phyloP scores from a whole-genome alignment of 1,284 basidiomycete species.

The Ceratobasidium sp. region DNA sequence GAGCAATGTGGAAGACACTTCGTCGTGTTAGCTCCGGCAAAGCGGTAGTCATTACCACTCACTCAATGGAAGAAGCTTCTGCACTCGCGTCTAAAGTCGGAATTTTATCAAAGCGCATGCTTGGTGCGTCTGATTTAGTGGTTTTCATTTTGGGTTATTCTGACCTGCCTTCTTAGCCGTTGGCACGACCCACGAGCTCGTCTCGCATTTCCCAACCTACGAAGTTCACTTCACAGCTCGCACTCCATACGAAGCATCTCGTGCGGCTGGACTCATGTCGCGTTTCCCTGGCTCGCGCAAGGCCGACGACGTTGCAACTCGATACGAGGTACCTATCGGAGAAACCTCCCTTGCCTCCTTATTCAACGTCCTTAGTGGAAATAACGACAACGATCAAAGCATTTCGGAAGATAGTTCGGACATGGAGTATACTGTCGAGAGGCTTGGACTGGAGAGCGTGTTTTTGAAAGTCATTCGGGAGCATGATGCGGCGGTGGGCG shows the following conservation, averaged over 20 bases:
- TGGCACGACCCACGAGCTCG: constrained; percentile 70
- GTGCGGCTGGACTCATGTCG: constrained; percentile 65
- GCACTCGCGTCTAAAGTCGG: constrained; percentile 76
- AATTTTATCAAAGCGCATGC: constrained; percentile 70
- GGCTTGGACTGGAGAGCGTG: constrained; percentile 71
- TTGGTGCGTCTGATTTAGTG: constrained; percentile 58
- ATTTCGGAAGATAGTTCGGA: constrained; percentile 57
- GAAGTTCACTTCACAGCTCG: constrained; percentile 79
- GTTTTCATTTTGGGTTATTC: not conserved
- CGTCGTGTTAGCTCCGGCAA: constrained; percentile 68
- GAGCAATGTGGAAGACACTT: constrained; percentile 81
- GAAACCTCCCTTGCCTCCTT: constrained; percentile 39
- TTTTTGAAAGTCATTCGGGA: constrained; percentile 73
- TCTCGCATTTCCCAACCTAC: constrained; percentile 73
- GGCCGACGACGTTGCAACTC: constrained; percentile 77
- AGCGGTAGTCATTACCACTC: constrained; percentile 58
- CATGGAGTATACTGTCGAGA: constrained; percentile 72
- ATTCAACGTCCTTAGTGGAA: constrained; percentile 36
- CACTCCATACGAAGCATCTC: constrained; percentile 63
- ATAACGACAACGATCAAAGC: not conserved
- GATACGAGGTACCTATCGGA: constrained; percentile 74
- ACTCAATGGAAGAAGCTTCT: constrained; percentile 86
- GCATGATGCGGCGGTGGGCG: not conserved
- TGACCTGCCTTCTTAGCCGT: constrained; percentile 55
- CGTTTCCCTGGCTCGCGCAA: constrained; percentile 68